Conservation (phyloP, 257 asterid species). For the Forsythia viridissima region DNA sequence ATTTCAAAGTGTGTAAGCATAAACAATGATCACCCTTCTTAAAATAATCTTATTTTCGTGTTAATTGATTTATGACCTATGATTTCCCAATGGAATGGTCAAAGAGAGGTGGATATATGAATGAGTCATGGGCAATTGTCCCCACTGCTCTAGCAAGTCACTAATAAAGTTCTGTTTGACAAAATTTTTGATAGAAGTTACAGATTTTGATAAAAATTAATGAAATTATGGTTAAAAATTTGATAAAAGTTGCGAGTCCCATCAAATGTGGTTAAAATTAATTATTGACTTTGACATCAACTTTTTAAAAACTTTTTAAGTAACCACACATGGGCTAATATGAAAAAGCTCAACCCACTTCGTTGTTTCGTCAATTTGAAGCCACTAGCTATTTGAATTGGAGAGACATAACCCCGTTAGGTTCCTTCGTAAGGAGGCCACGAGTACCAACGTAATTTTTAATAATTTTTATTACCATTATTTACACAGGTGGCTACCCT, state of each 20-base stretch:
- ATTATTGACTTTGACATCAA: too few relatives aligned
- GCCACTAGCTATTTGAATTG: not conserved
- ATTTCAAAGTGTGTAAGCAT: not conserved
- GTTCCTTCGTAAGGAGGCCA: not conserved
- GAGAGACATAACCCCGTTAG: not conserved
- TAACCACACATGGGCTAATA: too few relatives aligned
- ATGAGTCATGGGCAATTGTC: not conserved
- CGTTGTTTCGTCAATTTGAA: not conserved
- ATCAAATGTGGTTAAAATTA: too few relatives aligned
- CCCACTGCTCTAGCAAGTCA: not conserved
- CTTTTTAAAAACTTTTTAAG: too few relatives aligned
- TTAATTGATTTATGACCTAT: not conserved
- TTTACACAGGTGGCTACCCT: too few relatives aligned
- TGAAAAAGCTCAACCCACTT: not conserved
- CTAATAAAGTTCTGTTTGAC: not conserved
- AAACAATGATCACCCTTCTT: not conserved
- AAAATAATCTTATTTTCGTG: not conserved
- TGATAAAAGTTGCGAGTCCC: too few relatives aligned
- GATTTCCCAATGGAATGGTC: not conserved
- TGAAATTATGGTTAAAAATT: too few relatives aligned
- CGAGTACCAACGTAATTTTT: not conserved
- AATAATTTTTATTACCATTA: too few relatives aligned
- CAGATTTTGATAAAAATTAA: too few relatives aligned
- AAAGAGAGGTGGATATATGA: not conserved
- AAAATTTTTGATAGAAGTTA: too few relatives aligned